phyloP scores from a whole-genome alignment of 345 rosid genomes.

The Odontarrhena argentea region DNA sequence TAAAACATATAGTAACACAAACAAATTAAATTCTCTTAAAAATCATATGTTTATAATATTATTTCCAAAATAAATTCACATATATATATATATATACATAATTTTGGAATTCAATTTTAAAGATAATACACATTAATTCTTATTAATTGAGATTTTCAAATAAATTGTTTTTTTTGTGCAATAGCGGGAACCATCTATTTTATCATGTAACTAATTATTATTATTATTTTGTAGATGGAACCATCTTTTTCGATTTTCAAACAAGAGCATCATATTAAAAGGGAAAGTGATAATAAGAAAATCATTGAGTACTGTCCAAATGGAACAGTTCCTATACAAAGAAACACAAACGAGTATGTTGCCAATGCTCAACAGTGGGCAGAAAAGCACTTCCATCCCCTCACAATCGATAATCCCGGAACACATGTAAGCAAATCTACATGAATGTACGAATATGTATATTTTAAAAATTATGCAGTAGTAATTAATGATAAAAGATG shows the following conservation, averaged over 20 bases:
- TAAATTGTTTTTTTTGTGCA: too few species aligned
- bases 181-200: not conserved
- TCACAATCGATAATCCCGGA: not conserved
- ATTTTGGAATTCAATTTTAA: too few species aligned
- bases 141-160: too few species aligned
- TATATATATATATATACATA: too few species aligned
- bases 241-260: not conserved
- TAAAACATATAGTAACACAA: too few species aligned
- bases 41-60: too few species aligned
- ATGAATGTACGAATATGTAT: not conserved
- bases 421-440: conserved; percentile 8
- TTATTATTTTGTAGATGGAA: not conserved
- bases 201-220: not conserved
- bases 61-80: too few species aligned
- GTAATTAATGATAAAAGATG: not conserved
- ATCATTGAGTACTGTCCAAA: not conserved
- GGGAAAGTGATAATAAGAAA: not conserved
- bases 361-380: not conserved
- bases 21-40: too few species aligned
- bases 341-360: not conserved
- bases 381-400: not conserved
- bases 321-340: conserved; percentile 6
- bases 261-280: not conserved
- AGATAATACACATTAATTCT: too few species aligned
- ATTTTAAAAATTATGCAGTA: not conserved